phyloP scores from a whole-genome alignment of 768 basidiomycete species.

The Lyophyllum decastes region DNA sequence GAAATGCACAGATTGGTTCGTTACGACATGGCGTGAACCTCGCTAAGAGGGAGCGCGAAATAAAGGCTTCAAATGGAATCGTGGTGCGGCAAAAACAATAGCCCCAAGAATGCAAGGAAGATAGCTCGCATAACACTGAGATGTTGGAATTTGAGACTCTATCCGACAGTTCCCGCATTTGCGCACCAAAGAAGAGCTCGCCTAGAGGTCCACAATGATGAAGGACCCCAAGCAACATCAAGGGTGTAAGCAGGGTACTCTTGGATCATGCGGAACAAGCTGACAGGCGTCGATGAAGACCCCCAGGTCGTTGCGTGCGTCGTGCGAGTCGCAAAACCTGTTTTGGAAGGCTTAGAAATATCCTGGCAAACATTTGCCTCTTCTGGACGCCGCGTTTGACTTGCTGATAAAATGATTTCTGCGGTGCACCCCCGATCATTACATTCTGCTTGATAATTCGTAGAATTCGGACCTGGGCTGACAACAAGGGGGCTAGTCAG shows the following conservation, averaged over 20 bases:
- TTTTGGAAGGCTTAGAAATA: neutral
- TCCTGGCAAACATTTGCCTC: slow-evolving; percentile 7
- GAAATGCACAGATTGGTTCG: neutral
- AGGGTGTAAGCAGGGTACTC: neutral
- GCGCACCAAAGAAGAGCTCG: too few relatives aligned
- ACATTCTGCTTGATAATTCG: neutral
- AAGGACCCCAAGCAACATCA: neutral
- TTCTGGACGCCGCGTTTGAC: neutral
- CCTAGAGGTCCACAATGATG: neutral
- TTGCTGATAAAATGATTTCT: neutral
- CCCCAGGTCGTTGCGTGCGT: neutral
- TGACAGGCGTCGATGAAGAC: neutral
- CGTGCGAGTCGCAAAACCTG: slow-evolving; percentile 9
- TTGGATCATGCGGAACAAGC: neutral
- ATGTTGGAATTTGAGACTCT: neutral
- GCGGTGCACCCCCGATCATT: neutral
- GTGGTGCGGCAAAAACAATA: neutral
- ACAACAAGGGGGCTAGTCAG: neutral
- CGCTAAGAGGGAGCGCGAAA: neutral
- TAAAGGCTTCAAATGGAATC: neutral
- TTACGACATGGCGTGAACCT: neutral
- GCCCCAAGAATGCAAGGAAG: neutral
- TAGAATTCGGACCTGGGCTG: neutral
- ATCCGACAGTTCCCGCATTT: neutral
- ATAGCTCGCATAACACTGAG: too few relatives aligned